These are phyloP conservation scores for Camellia granthamiana DNA, from an alignment of 148 eudicot species.

Conservation along the genomic window DNA sequence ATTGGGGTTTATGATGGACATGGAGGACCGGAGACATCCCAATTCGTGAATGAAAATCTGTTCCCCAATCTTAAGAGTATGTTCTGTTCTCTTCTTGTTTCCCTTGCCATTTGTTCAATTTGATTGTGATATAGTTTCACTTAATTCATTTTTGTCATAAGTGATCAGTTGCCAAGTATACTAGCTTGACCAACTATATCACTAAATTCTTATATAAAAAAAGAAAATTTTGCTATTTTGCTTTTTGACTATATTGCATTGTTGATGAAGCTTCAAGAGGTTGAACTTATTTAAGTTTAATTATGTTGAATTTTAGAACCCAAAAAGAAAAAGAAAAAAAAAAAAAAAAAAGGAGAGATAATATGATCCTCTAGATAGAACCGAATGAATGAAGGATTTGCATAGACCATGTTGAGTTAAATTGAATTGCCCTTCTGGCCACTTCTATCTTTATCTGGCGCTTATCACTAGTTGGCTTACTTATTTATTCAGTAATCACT, in stretches of 20 bases:
- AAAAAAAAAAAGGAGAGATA: not conserved
- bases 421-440: not conserved
- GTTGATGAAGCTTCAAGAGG: not conserved
- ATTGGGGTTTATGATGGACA: slow-evolving; percentile 88
- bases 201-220: not conserved
- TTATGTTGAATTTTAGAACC: too few relatives aligned
- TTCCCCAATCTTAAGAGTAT: slow-evolving; percentile 66
- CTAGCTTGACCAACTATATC: not conserved
- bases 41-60: slow-evolving; percentile 51
- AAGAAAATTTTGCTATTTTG: not conserved
- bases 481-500: too few relatives aligned
- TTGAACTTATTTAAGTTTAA: not conserved
- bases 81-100: slow-evolving; percentile 27
- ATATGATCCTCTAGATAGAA: not conserved
- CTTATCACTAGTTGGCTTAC: not conserved
- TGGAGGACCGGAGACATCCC: slow-evolving; percentile 77
- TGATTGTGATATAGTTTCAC: not conserved
- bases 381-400: not conserved
- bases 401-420: not conserved
- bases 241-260: not conserved
- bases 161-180: not conserved
- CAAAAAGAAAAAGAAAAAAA: too few relatives aligned
- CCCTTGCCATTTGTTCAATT: not conserved
- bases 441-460: not conserved
- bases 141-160: not conserved